Evolutionary conservation across 1,284 basidiomycete genomes (phyloP).

Genomic region (Ganoderma multipileum): DNA sequence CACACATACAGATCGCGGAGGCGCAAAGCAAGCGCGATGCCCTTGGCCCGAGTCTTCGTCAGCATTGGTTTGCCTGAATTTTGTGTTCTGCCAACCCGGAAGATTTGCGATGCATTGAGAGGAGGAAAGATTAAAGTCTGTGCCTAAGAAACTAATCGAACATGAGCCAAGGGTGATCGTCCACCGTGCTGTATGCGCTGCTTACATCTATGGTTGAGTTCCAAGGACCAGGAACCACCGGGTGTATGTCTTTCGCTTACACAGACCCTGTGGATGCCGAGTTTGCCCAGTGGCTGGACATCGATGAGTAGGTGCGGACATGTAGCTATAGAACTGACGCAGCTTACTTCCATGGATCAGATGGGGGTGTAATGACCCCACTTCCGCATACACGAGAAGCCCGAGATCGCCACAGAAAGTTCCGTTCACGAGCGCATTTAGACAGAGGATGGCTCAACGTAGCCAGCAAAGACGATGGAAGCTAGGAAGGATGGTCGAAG

Average conservation of each 20-base stretch:
- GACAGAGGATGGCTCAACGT: not conserved
- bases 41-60: not conserved
- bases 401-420: not conserved
- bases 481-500: not conserved
- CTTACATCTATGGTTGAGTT: slow-evolving; percentile 1
- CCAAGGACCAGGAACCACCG: not conserved
- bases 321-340: no score
- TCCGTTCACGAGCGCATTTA: not conserved
- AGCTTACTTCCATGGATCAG: not conserved
- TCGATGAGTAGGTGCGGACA: not conserved
- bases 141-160: not conserved
- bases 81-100: no score
- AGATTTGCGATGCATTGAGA: not conserved
- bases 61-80: no score
- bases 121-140: not conserved
- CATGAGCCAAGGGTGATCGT: not conserved
- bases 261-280: not conserved
- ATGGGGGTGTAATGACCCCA: not conserved
- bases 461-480: not conserved
- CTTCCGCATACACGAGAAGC: not conserved
- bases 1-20: not conserved
- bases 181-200: not conserved
- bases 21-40: not conserved
- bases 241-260: not conserved
- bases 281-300: not conserved